Evolutionary conservation across 140 eudicot genomes (phyloP).

Genomic region (Anethum foeniculum): DNA sequence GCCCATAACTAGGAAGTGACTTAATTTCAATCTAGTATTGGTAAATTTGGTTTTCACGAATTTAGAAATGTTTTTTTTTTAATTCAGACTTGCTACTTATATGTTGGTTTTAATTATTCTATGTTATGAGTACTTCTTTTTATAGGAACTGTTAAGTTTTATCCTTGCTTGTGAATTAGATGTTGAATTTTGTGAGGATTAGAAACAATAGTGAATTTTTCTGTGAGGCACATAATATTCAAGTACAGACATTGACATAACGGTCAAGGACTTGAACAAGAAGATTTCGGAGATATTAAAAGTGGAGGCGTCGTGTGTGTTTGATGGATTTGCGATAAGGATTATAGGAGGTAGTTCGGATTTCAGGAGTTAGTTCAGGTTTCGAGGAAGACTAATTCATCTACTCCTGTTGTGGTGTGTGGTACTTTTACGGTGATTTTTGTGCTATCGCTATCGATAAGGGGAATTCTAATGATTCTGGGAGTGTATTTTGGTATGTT

Average conservation of each 20-base stretch:
- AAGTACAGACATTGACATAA: slow-evolving; percentile 39
- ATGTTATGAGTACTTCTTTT: no score
- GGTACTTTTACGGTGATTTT: slow-evolving; percentile 77
- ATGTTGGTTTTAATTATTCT: no score
- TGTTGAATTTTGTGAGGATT: no score
- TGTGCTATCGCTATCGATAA: slow-evolving; percentile 69
- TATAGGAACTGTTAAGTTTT: no score
- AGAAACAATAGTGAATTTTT: no score
- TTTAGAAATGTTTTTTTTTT: not conserved
- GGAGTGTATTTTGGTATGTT: slow-evolving; percentile 39
- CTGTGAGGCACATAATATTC: no score
- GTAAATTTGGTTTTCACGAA: not conserved
- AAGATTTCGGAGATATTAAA: slow-evolving; percentile 41
- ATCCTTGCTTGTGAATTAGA: no score
- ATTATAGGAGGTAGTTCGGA: slow-evolving; percentile 65
- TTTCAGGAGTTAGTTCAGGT: no score
- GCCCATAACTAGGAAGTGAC: not conserved
- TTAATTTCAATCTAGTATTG: not conserved
- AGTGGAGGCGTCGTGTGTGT: slow-evolving; percentile 69
- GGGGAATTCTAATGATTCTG: slow-evolving; percentile 56
- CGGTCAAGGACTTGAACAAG: slow-evolving; percentile 51
- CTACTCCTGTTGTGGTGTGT: slow-evolving; percentile 61
- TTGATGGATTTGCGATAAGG: slow-evolving; percentile 52
- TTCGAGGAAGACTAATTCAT: slow-evolving; percentile 48
- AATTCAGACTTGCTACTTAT: not conserved